Evolutionary conservation across 495 filamentous ascomycete species (phyloP).

Genomic region (Xylaria castorea): DNA sequence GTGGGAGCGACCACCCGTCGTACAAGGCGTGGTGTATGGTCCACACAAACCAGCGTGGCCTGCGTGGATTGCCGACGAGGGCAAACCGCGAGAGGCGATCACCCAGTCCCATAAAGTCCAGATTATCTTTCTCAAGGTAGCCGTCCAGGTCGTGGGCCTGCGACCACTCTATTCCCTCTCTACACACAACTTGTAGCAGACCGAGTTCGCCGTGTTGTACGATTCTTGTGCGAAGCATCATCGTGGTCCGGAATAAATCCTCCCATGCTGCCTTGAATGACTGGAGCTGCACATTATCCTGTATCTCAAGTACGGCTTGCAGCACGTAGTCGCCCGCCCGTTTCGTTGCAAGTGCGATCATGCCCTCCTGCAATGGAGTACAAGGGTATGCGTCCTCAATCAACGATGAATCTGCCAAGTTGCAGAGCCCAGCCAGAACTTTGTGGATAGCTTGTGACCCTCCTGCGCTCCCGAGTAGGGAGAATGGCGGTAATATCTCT

Average conservation of each 20-base stretch:
- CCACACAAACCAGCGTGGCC: background rate
- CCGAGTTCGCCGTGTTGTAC: background rate
- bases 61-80: background rate
- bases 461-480: background rate
- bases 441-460: background rate
- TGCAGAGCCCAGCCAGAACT: background rate
- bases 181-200: background rate
- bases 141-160: background rate
- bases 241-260: background rate
- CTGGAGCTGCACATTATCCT: background rate
- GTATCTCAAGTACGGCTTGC: background rate
- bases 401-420: background rate
- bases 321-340: background rate
- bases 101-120: background rate
- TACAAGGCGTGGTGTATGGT: background rate
- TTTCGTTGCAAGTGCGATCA: background rate
- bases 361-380: background rate
- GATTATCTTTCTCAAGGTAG: background rate
- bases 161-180: background rate
- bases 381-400: background rate
- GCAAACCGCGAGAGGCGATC: background rate
- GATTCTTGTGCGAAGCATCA: background rate
- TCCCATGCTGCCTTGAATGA: background rate
- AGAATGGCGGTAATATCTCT: background rate
- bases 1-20: background rate